Base-by-base conservation (phyloP, 2,329 filamentous ascomycete species). In the Penicillium fuscoglaucum region DNA sequence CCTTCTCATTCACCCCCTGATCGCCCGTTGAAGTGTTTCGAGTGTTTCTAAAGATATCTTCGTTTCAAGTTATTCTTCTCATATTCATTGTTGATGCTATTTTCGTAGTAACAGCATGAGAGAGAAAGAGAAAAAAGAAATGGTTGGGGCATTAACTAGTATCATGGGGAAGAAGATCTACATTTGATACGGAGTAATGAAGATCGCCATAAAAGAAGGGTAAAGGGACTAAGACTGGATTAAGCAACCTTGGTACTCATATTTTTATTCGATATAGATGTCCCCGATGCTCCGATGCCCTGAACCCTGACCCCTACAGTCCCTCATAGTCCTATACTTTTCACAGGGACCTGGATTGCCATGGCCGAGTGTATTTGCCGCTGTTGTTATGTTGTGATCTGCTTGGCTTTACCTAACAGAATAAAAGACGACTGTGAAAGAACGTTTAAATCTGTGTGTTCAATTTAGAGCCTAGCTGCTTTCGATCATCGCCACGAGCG, bases 41-140 rank as follows among this genome's bases (percentile, higher is more conserved):
- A 19, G 21, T 45, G 50, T 37, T 57, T 52, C 63, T 61, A 62
- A 61, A 58, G 52, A 63, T 64, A 63, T 53, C 44, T 10, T 49
- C 43, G 48, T 62, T 59, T 58, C 57, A 60, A 24, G 9, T 28
- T 29, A 33, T 52, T 57, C 21, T 55, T 41, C 39, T 9, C 24
- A 8, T 26, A 15, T 46, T 55, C 45, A 54, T 62, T 56, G 46
- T 51, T 39, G 56, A 31, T 58, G 35, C 53, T 47, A 57, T 59
- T 52, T 43, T 59, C 13, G 21, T 52, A 19, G 9, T 37, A 17
- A 26, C 13, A 44, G 15, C 19, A 54, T 12, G 12, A 31, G 46
- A 43, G 29, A 45, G 28, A 51, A 45, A 26, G 21, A 53, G 17
- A 21, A 21, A 21, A 21, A 21, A 21, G 19, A 21, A 21, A 21